These are phyloP conservation scores for Pelargonium fulgidum DNA, from an alignment of 441 rosid genomes.

Conservation along the genomic window DNA sequence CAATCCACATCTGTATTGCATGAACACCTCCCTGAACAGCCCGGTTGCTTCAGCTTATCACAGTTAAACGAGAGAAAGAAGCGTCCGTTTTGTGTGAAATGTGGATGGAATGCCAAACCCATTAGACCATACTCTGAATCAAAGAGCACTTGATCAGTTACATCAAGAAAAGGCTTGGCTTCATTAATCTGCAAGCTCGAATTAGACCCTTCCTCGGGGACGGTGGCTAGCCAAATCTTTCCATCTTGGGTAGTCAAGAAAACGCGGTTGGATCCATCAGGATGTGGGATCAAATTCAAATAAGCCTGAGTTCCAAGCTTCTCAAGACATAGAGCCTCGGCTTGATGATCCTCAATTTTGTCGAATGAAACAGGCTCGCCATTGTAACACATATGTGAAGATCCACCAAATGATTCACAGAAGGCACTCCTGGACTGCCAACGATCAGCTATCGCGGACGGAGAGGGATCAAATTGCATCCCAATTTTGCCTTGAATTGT, in stretches of 20 bases:
- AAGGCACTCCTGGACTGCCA: conserved; percentile 35
- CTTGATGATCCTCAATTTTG: conserved; percentile 12
- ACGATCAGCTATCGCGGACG: conserved; percentile 28
- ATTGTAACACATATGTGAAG: conserved; percentile 29
- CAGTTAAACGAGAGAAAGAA: conserved; percentile 5
- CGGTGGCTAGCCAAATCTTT: background rate
- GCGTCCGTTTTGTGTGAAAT: conserved; percentile 4
- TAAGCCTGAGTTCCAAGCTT: background rate
- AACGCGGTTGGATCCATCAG: background rate
- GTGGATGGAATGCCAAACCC: background rate
- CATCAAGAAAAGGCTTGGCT: conserved; percentile 1
- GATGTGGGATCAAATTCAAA: conserved; percentile 4
- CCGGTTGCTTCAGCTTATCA: conserved; percentile 4
- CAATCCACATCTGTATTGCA: conserved; percentile 5
- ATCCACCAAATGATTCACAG: conserved; percentile 41
- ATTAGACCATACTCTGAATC: conserved; percentile 1
- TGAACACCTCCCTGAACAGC: background rate
- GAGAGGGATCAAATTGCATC: background rate
- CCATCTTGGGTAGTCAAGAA: background rate
- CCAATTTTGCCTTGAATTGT: background rate
- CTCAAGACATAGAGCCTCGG: conserved; percentile 5
- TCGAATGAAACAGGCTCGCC: conserved; percentile 32
- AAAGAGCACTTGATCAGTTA: background rate
- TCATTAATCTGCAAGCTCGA: background rate
- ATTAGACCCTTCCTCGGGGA: background rate